Percentiles rank a stretch among this genome's conserved stretches.
Conservation (phyloP, 148 eudicot genomes). For the Fallopia convolvulus region DNA sequence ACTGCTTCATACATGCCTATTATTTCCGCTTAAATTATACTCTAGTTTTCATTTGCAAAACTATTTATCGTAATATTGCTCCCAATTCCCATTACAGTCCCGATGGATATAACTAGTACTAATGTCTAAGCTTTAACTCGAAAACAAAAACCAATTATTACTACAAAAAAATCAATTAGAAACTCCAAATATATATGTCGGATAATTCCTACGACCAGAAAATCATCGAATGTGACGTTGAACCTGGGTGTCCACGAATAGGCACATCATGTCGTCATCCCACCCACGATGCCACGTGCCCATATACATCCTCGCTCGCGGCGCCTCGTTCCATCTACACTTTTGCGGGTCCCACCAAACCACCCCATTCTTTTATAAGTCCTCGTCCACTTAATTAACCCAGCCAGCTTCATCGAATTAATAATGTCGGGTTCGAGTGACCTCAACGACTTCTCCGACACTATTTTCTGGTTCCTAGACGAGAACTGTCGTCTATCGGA, state of each 20-base stretch:
- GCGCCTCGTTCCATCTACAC: background rate
- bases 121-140: background rate
- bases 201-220: background rate
- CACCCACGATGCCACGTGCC: background rate
- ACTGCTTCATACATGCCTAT: no score
- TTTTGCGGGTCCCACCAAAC: background rate
- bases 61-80: no score
- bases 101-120: no score
- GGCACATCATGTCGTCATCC: background rate
- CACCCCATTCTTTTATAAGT: no score
- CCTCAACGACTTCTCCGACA: constrained; percentile 2
- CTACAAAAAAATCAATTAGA: background rate
- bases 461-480: constrained; percentile 26
- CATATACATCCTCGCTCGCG: background rate
- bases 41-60: no score
- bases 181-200: background rate
- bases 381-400: no score
- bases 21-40: no score
- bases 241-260: background rate
- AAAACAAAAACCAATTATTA: background rate
- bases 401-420: no score
- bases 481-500: constrained; percentile 8
- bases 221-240: background rate
- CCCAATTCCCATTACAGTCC: no score
- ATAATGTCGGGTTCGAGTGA: background rate